Conservation (phyloP, 768 basidiomycete species). For the Hericium coralloides region DNA sequence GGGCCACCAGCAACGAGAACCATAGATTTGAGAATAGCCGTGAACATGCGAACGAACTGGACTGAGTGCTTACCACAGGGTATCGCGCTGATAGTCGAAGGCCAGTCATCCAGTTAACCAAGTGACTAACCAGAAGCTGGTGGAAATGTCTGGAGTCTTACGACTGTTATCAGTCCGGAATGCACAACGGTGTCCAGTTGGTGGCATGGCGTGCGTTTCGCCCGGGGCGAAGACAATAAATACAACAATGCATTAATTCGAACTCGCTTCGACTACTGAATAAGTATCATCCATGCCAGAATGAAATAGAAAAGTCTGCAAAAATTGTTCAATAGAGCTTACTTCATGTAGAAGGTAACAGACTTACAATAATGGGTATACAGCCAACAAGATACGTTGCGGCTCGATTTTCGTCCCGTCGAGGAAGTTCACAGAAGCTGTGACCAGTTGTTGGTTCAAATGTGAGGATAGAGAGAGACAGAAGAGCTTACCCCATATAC, state of each 20-base stretch:
- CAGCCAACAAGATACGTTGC: slow-evolving; percentile 83
- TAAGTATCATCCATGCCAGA: slow-evolving; percentile 94
- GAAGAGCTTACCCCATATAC: slow-evolving; percentile 79
- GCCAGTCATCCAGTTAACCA: neutral
- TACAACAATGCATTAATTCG: neutral
- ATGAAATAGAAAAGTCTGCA: slow-evolving; percentile 86
- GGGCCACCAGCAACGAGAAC: too few relatives aligned
- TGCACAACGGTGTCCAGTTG: neutral
- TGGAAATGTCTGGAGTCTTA: neutral
- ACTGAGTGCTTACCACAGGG: too few relatives aligned
- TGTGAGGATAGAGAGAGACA: neutral
- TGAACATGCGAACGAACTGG: too few relatives aligned
- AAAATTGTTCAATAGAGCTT: slow-evolving; percentile 4
- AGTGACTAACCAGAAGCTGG: neutral
- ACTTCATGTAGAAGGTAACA: neutral
- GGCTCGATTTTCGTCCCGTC: slow-evolving; percentile 92
- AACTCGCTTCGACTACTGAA: slow-evolving; percentile 47
- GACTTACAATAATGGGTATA: slow-evolving; percentile 91
- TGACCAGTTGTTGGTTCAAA: neutral
- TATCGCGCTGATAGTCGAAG: neutral
- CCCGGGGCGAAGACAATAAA: neutral
- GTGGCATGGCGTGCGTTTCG: too few relatives aligned
- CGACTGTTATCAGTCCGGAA: neutral
- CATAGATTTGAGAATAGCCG: too few relatives aligned
- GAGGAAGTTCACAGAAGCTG: slow-evolving; percentile 86